Evolutionary conservation across 2,329 filamentous ascomycete genomes (phyloP), one percentile per base, ranked within the genome.

Genomic region (Pyrenophora teres): DNA sequence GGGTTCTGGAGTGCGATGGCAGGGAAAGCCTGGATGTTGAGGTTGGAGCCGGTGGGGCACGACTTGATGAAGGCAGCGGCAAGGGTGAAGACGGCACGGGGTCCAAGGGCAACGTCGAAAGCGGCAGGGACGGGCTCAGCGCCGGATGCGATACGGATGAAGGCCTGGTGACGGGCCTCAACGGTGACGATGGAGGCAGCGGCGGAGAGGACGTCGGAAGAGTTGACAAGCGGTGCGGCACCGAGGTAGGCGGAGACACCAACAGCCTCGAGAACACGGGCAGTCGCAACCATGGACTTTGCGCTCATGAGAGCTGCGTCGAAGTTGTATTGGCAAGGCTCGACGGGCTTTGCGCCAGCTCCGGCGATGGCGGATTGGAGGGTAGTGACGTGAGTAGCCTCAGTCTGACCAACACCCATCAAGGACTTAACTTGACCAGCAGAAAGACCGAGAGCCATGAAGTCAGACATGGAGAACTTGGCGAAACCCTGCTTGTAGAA

Each of bases 401-500:
- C 88, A 21, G 85, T 87, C 52, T 77, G 64, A 58, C 84, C 85
- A 52, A 90, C 83, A 48, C 77, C 71, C 73, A 84, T 79, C 45
- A 90, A 78, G 65, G 87, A 83, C 42, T 77, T 75, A 59, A 87
- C 78, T 59, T 87, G 79, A 15, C 68, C 67, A 35, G 78, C 73
- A 50, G 71, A 78, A 52, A 88, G 79, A 54, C 86, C 86, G 12
- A 87, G 78, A 32, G 84, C 83, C 19, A 76, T 69, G 74, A 92
- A 91, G 65, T 89, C 83, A 25, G 79, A 71, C 35, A 82, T 80
- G 21, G 83, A 79, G 76, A 90, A 89, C 71, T 84, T 81, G 57
- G 80, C 79, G 68, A 91, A 88, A 32, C 87, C 87, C 68, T 88
- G 80, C 62, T 83, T 79, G 79, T 92, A 91, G 75, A 90, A 91